Evolutionary conservation across 768 basidiomycete genomes (phyloP).

Genomic region (Leccinum ochraceum): DNA sequence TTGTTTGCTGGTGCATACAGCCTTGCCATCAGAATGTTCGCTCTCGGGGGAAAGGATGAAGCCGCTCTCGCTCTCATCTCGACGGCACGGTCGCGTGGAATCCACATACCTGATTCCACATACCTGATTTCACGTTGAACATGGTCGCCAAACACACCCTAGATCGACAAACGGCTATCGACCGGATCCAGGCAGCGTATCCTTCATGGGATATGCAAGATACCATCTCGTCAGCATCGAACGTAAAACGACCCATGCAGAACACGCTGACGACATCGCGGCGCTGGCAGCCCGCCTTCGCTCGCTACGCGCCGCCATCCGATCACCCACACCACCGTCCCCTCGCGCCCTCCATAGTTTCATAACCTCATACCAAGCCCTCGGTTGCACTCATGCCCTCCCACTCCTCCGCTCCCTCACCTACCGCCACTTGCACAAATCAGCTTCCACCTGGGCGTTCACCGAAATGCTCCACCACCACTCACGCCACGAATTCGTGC

Average conservation of each 20-base stretch:
- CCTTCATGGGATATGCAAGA: too few species aligned
- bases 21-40: slow-evolving; percentile 44
- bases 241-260: too few species aligned
- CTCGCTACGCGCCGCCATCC: slow-evolving; percentile 19
- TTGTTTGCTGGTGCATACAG: slow-evolving; percentile 25
- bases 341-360: slow-evolving; percentile 20
- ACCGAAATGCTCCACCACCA: too few species aligned
- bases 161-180: neutral
- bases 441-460: slow-evolving; percentile 6
- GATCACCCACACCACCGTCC: slow-evolving; percentile 19
- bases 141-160: slow-evolving; percentile 29
- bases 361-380: neutral
- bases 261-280: slow-evolving; percentile 3
- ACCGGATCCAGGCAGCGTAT: neutral
- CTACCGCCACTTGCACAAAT: slow-evolving; percentile 22
- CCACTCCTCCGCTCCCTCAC: too few species aligned
- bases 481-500: too few species aligned
- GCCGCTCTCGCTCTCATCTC: slow-evolving; percentile 48
- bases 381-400: too few species aligned
- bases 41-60: slow-evolving; percentile 37
- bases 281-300: slow-evolving; percentile 25
- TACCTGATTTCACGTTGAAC: slow-evolving; percentile 41
- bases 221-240: too few species aligned
- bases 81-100: slow-evolving; percentile 27
- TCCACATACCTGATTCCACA: slow-evolving; percentile 38